Percentiles rank a stretch among this genome's conserved stretches.
Evolutionary conservation across 2,329 filamentous ascomycete species (phyloP).

Genomic region (Cyphellophora attinorum): DNA sequence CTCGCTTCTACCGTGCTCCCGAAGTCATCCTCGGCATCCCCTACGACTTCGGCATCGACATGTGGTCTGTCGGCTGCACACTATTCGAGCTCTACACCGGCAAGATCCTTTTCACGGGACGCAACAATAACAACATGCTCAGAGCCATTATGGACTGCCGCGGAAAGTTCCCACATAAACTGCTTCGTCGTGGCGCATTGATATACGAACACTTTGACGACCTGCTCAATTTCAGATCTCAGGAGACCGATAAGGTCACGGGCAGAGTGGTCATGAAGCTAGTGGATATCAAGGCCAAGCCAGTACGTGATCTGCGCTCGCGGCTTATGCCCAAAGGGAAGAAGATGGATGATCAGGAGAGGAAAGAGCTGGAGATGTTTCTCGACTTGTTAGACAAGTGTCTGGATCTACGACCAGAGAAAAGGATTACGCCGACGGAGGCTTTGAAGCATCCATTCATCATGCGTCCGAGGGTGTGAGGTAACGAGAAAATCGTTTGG

Average conservation of each 20-base stretch:
- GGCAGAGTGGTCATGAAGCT: constrained; percentile 56
- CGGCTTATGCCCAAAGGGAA: constrained; percentile 63
- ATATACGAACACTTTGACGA: constrained; percentile 75
- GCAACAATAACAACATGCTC: constrained; percentile 98
- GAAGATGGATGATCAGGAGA: constrained; percentile 63
- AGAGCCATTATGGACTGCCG: constrained; percentile 92
- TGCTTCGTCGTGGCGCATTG: constrained; percentile 73
- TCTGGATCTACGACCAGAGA: constrained; percentile 81
- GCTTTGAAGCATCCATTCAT: constrained; percentile 88
- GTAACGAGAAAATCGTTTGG: no score
- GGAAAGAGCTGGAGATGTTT: constrained; percentile 72
- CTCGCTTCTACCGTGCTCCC: constrained; percentile 91
- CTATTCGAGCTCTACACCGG: constrained; percentile 95
- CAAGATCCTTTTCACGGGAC: constrained; percentile 90
- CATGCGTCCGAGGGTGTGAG: constrained; percentile 31
- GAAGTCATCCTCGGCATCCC: constrained; percentile 96
- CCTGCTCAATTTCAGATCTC: constrained; percentile 69
- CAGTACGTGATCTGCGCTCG: constrained; percentile 71
- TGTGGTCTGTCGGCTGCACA: constrained; percentile 97
- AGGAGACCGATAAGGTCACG: constrained; percentile 79
- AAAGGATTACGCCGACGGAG: constrained; percentile 76
- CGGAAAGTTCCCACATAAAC: constrained; percentile 80
- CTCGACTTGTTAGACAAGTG: constrained; percentile 82
- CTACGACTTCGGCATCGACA: constrained; percentile 88
- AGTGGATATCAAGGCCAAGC: constrained; percentile 49